phyloP scores from a whole-genome alignment of 768 basidiomycete genomes.

The Mrakia frigida region DNA sequence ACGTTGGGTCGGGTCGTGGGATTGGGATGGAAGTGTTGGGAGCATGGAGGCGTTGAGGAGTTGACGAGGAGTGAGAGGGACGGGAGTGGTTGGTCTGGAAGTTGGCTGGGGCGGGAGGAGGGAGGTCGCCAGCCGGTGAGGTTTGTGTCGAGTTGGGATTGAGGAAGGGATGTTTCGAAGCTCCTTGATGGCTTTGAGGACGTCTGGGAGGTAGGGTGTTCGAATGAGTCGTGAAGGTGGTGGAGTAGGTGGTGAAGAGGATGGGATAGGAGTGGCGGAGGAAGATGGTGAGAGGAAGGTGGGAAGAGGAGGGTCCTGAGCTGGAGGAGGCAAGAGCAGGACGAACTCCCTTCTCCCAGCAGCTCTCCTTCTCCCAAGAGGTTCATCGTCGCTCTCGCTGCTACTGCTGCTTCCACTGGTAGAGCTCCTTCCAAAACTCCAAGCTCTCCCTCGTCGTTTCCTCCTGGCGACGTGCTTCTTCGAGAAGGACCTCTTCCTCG shows the following conservation, averaged over 20 bases:
- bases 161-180: slow-evolving; percentile 7
- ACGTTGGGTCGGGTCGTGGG: slow-evolving; percentile 2
- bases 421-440: slow-evolving; percentile 33
- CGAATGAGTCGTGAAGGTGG: not conserved
- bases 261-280: slow-evolving; percentile 41
- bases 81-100: not conserved
- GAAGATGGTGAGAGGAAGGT: slow-evolving; percentile 33
- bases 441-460: slow-evolving; percentile 29
- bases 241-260: not conserved
- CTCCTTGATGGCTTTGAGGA: slow-evolving; percentile 15
- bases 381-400: slow-evolving; percentile 51
- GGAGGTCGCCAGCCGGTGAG: not conserved
- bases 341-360: slow-evolving; percentile 62
- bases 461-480: slow-evolving; percentile 27
- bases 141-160: slow-evolving; percentile 26
- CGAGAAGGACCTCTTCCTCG: slow-evolving; percentile 31
- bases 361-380: slow-evolving; percentile 59
- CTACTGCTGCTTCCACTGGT: slow-evolving; percentile 51
- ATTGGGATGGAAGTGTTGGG: not conserved
- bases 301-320: slow-evolving; percentile 18
- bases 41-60: slow-evolving; percentile 21
- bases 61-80: slow-evolving; percentile 25
- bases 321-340: slow-evolving; percentile 56
- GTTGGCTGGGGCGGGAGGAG: not conserved
- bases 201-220: slow-evolving; percentile 19